phyloP scores from a whole-genome alignment of 192 early-diverging fungal genomes.

The Lunasporangiospora selenospora region DNA sequence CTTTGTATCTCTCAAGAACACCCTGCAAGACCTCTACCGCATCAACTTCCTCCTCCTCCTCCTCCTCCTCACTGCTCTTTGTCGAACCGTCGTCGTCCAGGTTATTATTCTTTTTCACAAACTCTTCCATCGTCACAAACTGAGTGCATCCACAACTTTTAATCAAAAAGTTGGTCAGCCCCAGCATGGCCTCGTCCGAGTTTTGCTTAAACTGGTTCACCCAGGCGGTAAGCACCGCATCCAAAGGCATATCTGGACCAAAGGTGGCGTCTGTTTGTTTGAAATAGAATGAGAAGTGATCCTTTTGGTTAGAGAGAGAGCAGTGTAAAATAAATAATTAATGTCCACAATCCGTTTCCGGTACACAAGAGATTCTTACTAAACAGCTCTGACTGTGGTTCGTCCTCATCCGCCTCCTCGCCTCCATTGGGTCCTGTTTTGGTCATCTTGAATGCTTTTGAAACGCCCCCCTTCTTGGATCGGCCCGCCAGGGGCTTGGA shows the following conservation, averaged over 20 bases:
- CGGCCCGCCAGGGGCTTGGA: not conserved
- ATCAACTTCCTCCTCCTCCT: no score
- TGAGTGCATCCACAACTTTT: conserved; percentile 50
- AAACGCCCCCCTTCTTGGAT: not conserved
- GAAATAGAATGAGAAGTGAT: not conserved
- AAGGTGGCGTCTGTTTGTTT: not conserved
- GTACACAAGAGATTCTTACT: conserved; percentile 6
- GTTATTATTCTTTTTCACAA: not conserved
- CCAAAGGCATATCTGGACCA: conserved; percentile 52
- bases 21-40: conserved; percentile 59
- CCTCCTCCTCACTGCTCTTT: no score
- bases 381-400: conserved; percentile 24
- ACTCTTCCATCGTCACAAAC: conserved; percentile 6
- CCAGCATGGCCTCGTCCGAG: conserved; percentile 60
- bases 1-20: conserved; percentile 65
- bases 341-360: no score
- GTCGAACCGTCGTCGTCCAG: conserved; percentile 67
- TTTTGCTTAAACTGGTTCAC: conserved; percentile 65
- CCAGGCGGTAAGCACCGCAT: conserved; percentile 75
- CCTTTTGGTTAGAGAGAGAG: not conserved
- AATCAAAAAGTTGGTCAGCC: conserved; percentile 80
- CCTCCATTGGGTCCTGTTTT: not conserved
- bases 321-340: not conserved
- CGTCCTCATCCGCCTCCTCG: conserved; percentile 2
- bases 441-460: not conserved